These are phyloP conservation scores for Debaryomyces psychrophilus DNA, from an alignment of 1,139 yeast species.

Conservation along the genomic window DNA sequence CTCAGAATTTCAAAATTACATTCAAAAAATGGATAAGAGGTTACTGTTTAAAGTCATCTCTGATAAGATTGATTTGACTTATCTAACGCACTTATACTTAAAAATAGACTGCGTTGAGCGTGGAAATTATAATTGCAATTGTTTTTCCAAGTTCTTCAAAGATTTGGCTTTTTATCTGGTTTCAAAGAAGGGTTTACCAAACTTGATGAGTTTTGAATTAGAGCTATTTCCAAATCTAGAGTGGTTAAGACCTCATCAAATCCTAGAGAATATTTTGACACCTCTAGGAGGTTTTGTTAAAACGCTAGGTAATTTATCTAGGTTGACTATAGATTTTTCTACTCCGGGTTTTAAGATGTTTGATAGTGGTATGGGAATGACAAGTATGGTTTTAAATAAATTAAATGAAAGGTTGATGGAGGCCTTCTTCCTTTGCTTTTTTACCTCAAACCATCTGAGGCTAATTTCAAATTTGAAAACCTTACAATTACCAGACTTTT, in stretches of 20 bases:
- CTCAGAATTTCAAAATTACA: constrained; percentile 15
- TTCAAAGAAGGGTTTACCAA: constrained; percentile 33
- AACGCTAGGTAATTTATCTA: constrained; percentile 25
- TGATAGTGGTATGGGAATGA: constrained; percentile 35
- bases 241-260: constrained; percentile 45
- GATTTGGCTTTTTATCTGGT: constrained; percentile 28
- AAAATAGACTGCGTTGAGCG: constrained; percentile 40
- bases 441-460: constrained; percentile 18
- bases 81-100: constrained; percentile 29
- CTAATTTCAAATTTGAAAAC: constrained; percentile 26
- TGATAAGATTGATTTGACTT: constrained; percentile 30
- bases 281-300: constrained; percentile 38
- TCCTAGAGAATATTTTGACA: constrained; percentile 33
- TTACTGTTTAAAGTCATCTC: constrained; percentile 28
- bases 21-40: constrained; percentile 24
- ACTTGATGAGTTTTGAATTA: constrained; percentile 33
- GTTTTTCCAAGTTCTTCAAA: constrained; percentile 36
- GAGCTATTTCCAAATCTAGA: constrained; percentile 41
- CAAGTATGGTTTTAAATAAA: constrained; percentile 33
- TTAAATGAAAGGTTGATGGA: constrained; percentile 41
- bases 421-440: constrained; percentile 37
- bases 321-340: constrained; percentile 38
- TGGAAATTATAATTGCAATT: constrained; percentile 28
- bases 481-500: constrained; percentile 40
- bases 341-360: constrained; percentile 48